Percentiles rank a stretch among this genome's conserved stretches.
These are phyloP conservation scores for Xylaria curta DNA, from an alignment of 495 filamentous ascomycete genomes.

Conservation along the genomic window DNA sequence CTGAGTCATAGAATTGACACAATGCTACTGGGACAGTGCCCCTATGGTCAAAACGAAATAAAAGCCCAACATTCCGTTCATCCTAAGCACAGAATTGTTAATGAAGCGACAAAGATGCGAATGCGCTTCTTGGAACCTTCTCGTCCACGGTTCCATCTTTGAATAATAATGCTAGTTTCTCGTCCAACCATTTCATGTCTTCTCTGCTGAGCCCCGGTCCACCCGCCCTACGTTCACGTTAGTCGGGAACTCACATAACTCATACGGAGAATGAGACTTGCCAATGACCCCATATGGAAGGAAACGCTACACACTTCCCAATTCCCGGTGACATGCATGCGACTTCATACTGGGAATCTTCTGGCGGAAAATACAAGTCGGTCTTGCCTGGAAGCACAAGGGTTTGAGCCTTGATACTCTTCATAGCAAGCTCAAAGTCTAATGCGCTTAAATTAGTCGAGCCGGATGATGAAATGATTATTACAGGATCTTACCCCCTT, in stretches of 20 bases:
- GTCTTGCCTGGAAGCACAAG: constrained; percentile 70
- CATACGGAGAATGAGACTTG: constrained; percentile 11
- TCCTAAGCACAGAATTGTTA: not conserved
- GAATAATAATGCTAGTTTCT: constrained; percentile 61
- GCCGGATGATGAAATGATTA: not conserved
- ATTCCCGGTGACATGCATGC: constrained; percentile 65
- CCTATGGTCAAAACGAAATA: not conserved
- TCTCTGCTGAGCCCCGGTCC: constrained; percentile 68
- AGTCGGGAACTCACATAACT: constrained; percentile 19
- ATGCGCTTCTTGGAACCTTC: not conserved
- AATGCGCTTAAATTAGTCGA: not conserved
- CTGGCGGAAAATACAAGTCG: constrained; percentile 77
- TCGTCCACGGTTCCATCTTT: constrained; percentile 14
- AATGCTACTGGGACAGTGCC: not conserved
- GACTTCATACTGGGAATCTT: constrained; percentile 74
- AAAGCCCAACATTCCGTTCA: not conserved
- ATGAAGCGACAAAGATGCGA: not conserved
- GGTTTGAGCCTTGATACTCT: constrained; percentile 70
- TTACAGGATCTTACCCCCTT: constrained; percentile 46
- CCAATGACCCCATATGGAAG: constrained; percentile 73
- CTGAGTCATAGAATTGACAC: not conserved
- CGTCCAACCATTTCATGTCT: constrained; percentile 71
- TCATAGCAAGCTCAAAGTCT: constrained; percentile 68
- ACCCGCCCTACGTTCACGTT: constrained; percentile 52
- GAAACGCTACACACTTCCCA: constrained; percentile 63